These are phyloP conservation scores for Citrus maxima DNA, from an alignment of 345 rosid genomes.

Conservation along the genomic window DNA sequence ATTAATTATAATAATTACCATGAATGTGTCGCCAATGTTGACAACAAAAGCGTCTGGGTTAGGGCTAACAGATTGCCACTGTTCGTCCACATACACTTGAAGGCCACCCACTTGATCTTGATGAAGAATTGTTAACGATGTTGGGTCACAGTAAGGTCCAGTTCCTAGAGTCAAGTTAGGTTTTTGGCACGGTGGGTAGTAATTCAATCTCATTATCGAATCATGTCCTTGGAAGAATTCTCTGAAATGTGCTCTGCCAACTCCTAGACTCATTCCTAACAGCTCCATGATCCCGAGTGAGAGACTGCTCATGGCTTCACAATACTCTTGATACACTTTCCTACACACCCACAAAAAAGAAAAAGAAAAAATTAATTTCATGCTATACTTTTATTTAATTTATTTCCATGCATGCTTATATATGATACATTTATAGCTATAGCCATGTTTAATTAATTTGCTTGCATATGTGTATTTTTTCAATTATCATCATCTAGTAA, in stretches of 20 bases:
- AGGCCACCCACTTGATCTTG: constrained; percentile 71
- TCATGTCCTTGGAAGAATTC: constrained; percentile 53
- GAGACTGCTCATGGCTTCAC: constrained; percentile 47
- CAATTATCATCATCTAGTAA: no score
- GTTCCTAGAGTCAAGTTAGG: constrained; percentile 61
- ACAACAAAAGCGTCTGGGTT: constrained; percentile 52
- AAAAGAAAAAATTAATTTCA: no score
- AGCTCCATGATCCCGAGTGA: constrained; percentile 55
- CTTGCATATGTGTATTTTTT: no score
- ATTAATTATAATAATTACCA: constrained; percentile 30
- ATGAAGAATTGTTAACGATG: constrained; percentile 71
- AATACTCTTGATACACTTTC: constrained; percentile 51
- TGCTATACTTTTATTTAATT: no score
- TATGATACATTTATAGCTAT: no score
- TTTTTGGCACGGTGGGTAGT: constrained; percentile 60
- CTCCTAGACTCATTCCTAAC: constrained; percentile 52
- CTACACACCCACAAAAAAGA: constrained; percentile 14
- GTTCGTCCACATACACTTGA: constrained; percentile 52
- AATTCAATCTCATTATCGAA: constrained; percentile 65
- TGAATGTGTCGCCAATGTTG: constrained; percentile 76
- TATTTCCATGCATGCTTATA: no score
- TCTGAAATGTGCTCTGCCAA: constrained; percentile 34
- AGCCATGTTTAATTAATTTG: no score
- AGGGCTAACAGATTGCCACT: constrained; percentile 53
- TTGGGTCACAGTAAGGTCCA: constrained; percentile 76